Percentiles rank a stretch among this genome's conserved stretches.
phyloP scores from a whole-genome alignment of 2,329 filamentous ascomycete species.

The Raffaelea arxii region DNA sequence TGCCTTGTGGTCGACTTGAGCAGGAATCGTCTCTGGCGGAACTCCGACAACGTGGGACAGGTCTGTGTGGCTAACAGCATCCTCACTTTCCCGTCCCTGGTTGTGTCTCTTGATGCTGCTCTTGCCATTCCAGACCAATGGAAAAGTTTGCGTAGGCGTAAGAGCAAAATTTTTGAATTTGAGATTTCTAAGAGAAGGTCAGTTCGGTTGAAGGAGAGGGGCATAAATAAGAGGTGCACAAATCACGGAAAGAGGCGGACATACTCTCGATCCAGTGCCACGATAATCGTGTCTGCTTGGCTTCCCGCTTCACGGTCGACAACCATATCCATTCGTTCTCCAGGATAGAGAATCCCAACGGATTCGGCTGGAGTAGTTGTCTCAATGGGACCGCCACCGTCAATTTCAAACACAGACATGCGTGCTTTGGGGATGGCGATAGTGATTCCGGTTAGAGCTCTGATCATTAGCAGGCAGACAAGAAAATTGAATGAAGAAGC shows the following conservation, averaged over 20 bases:
- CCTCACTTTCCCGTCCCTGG: neutral
- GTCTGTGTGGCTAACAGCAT: neutral
- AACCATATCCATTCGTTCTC: slow-evolving; percentile 6
- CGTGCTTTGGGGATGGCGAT: slow-evolving; percentile 8
- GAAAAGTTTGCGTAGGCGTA: slow-evolving; percentile 1
- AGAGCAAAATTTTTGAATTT: slow-evolving; percentile 11
- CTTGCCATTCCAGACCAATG: neutral
- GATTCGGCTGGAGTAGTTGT: neutral
- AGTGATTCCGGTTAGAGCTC: slow-evolving; percentile 12
- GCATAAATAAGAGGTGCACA: neutral
- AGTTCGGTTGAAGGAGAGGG: too few relatives aligned
- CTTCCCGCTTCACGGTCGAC: neutral
- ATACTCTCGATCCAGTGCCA: slow-evolving; percentile 12
- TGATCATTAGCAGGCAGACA: neutral
- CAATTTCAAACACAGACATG: slow-evolving; percentile 12
- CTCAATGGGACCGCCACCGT: slow-evolving; percentile 11
- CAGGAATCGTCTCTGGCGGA: neutral
- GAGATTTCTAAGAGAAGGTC: slow-evolving; percentile 6
- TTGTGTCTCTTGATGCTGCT: neutral
- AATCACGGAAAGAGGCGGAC: neutral
- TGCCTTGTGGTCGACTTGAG: neutral
- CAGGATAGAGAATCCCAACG: slow-evolving; percentile 6
- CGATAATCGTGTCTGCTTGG: neutral
- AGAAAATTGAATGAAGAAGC: neutral
- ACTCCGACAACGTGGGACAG: neutral